These are phyloP conservation scores for Plasmodium cynomolgi DNA, from an alignment of 169 alveolate genomes.

Conservation along the genomic window DNA sequence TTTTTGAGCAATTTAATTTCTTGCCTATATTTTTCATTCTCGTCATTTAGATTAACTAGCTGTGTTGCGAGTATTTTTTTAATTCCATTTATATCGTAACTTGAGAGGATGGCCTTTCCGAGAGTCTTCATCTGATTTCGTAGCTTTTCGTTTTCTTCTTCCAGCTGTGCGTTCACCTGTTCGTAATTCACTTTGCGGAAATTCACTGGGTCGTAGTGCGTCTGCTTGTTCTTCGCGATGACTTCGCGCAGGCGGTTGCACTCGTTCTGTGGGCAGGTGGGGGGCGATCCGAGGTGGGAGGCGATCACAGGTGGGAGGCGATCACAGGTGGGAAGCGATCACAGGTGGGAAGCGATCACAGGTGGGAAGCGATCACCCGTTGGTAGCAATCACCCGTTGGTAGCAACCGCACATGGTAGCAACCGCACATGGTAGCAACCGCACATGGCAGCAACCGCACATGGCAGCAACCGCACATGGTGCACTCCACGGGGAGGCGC, in stretches of 20 bases:
- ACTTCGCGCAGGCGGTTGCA: conserved; percentile 46
- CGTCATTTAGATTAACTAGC: conserved; percentile 33
- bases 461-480: no score
- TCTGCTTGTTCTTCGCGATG: not conserved
- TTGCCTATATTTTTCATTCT: conserved; percentile 49
- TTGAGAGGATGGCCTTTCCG: conserved; percentile 47
- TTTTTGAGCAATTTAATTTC: conserved; percentile 23
- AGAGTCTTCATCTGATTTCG: conserved; percentile 22
- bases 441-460: no score
- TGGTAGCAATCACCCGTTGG: not conserved
- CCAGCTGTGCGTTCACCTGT: conserved; percentile 22
- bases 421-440: no score
- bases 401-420: no score
- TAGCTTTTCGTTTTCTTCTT: conserved; percentile 46
- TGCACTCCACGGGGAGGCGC: no score
- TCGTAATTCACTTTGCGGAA: not conserved
- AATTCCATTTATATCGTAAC: conserved; percentile 30
- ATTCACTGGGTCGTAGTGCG: not conserved
- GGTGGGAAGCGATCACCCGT: not conserved
- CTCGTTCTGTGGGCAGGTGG: conserved; percentile 19
- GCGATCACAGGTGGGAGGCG: not conserved
- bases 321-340: not conserved
- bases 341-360: not conserved
- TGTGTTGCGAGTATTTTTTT: conserved; percentile 40
- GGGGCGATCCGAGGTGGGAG: not conserved